These are phyloP conservation scores for Canariomyces notabilis DNA, from an alignment of 2,329 filamentous ascomycete species.

Conservation along the genomic window DNA sequence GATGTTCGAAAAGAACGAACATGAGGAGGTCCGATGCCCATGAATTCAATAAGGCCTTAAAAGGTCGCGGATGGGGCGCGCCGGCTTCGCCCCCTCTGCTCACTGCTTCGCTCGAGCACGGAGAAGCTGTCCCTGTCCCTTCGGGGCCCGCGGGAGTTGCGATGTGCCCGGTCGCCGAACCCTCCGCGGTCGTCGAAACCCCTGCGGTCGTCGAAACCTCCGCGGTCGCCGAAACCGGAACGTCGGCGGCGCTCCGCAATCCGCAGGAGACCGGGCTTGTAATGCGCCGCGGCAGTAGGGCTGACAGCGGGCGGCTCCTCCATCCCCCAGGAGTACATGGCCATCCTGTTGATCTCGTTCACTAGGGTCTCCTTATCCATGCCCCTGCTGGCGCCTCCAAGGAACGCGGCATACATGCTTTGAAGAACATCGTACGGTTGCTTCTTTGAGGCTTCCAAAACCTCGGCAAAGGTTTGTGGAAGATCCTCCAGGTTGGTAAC, in stretches of 20 bases:
- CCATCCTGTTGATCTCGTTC: constrained; percentile 50
- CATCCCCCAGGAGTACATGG: constrained; percentile 48
- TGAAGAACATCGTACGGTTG: constrained; percentile 39
- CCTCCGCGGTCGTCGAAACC: no score
- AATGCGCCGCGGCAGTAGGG: constrained; percentile 28
- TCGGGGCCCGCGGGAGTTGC: no score
- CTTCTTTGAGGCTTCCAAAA: constrained; percentile 38
- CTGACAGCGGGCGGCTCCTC: constrained; percentile 41
- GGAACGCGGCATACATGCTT: constrained; percentile 51
- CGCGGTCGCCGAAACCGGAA: constrained; percentile 12
- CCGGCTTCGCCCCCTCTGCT: no score
- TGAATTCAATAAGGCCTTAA: background rate
- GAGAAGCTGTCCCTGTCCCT: background rate
- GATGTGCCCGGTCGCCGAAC: no score
- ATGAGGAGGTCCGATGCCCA: background rate
- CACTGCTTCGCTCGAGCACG: constrained; percentile 4
- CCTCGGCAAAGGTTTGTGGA: constrained; percentile 41
- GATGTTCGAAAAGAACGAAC: background rate
- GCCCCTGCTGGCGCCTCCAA: constrained; percentile 44
- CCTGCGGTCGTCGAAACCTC: constrained; percentile 21
- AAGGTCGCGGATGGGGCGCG: constrained; percentile 1
- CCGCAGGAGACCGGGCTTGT: no score
- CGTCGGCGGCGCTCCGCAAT: constrained; percentile 29
- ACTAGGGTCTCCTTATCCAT: constrained; percentile 38
- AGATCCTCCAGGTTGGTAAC: constrained; percentile 42